A percentile compares a stretch with the other conserved stretches of the same genome.
Evolutionary conservation across 352 stramenopile genomes (phyloP).

Genomic region (Pythium diclinum): DNA sequence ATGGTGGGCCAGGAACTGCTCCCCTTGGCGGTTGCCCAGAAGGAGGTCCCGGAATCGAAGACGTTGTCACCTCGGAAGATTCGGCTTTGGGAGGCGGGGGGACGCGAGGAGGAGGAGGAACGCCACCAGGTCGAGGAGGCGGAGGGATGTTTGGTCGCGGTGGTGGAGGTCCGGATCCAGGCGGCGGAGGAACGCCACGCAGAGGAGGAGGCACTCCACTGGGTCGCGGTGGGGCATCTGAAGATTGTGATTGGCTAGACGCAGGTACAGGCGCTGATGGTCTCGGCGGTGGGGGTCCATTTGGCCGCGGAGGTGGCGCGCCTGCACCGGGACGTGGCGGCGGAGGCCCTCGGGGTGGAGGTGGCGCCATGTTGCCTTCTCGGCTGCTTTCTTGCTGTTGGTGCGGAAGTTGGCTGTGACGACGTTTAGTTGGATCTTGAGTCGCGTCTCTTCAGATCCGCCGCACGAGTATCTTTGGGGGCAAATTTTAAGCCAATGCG

Average conservation of each 20-base stretch:
- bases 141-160: constrained; percentile 17
- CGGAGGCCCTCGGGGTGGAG: constrained; percentile 1
- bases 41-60: constrained; percentile 21
- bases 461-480: not conserved
- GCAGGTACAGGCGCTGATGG: constrained; percentile 5
- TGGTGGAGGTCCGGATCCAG: constrained; percentile 13
- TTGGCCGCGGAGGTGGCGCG: constrained; percentile 24
- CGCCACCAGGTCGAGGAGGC: constrained; percentile 26
- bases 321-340: not conserved
- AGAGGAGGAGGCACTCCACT: constrained; percentile 17
- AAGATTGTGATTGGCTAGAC: not conserved
- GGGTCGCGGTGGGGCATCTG: constrained; percentile 28
- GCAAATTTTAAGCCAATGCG: not conserved
- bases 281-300: constrained; percentile 23
- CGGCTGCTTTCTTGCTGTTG: not conserved
- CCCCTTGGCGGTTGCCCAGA: constrained; percentile 7
- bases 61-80: not conserved
- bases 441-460: not conserved
- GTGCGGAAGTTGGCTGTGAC: too few species aligned
- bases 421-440: not conserved
- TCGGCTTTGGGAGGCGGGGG: constrained; percentile 26
- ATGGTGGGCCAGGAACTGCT: constrained; percentile 15
- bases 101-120: constrained; percentile 31
- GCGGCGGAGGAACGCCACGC: constrained; percentile 5
- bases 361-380: not conserved